Evolutionary conservation across 1,284 basidiomycete genomes (phyloP).

Genomic region (Cystobasidium sp.): DNA sequence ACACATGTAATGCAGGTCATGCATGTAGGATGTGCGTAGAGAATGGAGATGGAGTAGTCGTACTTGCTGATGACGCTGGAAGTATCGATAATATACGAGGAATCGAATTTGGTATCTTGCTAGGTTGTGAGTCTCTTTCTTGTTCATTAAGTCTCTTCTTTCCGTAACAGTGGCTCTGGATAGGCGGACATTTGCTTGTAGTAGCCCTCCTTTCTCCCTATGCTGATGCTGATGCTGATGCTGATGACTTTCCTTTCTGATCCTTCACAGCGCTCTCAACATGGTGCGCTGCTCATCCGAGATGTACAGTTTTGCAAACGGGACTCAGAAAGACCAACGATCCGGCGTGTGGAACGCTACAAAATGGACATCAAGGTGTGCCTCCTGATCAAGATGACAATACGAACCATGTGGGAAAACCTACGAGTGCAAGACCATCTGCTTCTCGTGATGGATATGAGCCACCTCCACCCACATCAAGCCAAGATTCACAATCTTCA

Average conservation of each 20-base stretch:
- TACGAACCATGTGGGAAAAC: too few relatives aligned
- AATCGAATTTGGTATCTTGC: neutral
- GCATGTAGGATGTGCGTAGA: conserved; percentile 2
- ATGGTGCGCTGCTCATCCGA: conserved; percentile 9
- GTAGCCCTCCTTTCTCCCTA: too few relatives aligned
- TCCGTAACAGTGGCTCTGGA: too few relatives aligned
- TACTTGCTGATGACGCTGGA: neutral
- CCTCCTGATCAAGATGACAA: too few relatives aligned
- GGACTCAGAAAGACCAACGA: neutral
- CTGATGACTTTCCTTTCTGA: neutral
- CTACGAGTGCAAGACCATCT: too few relatives aligned
- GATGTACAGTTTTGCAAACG: conserved; percentile 14
- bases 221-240: too few relatives aligned
- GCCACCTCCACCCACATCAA: too few relatives aligned
- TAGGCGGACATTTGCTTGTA: too few relatives aligned
- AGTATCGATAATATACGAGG: neutral
- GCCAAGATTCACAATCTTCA: too few relatives aligned
- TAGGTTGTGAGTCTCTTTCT: conserved; percentile 15
- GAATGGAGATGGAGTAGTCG: conserved; percentile 3
- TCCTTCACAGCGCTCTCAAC: neutral
- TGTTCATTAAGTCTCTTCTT: too few relatives aligned
- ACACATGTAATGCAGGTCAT: conserved; percentile 12
- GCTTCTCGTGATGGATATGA: too few relatives aligned
- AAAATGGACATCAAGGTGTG: too few relatives aligned
- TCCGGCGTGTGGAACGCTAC: neutral